Evolutionary conservation across 2,329 filamentous ascomycete species (phyloP), one percentile per base, ranked within the genome.

Genomic region (Colletotrichum kahawae): DNA sequence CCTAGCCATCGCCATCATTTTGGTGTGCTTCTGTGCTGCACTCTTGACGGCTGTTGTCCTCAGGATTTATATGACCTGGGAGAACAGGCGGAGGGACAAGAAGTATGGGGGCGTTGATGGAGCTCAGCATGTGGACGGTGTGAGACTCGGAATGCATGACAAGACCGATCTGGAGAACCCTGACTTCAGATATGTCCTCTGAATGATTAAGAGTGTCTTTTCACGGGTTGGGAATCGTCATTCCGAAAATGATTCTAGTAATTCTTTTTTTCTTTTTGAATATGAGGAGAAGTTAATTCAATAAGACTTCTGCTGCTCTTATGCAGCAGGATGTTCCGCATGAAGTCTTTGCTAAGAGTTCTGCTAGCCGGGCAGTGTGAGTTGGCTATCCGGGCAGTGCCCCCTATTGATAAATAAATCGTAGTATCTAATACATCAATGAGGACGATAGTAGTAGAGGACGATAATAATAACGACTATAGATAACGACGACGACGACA

Each of bases 161-260:
- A 79, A 79, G 77, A 80, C 77, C 13, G 79, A 80, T 67, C 70
- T 79, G 34, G 79, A 80, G 70, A 80, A 80, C 36, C 60, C 74
- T 4, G 79, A 80, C 38, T 80, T 79, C 56, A 38, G 74, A 51
- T 78, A 78, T 10, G 77, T 79, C 14, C 72, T 79, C 48, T 83
- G 5, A n/a, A 60, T 2, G 10, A 51, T 21, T 51, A n/a, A 13
- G 6, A 13, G n/a, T 13, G n/a, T 24, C 5, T 51, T 7, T 2
- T 12, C 1, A 21, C 12, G 10, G 43, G 0, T 21, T 48, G 9
- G 1, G 0, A 51, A 7, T 34, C 3, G 43, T 1, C 9, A 7
- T 16, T 51, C 13, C 0, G 43, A 51, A 21, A 13, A 7, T 0
- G 1, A 21, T 1, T 21, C 0, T 51, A 3, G 21, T 21, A 21